Base-by-base conservation (phyloP, 192 early-diverging fungal species). In the Entrophospora sp. region DNA sequence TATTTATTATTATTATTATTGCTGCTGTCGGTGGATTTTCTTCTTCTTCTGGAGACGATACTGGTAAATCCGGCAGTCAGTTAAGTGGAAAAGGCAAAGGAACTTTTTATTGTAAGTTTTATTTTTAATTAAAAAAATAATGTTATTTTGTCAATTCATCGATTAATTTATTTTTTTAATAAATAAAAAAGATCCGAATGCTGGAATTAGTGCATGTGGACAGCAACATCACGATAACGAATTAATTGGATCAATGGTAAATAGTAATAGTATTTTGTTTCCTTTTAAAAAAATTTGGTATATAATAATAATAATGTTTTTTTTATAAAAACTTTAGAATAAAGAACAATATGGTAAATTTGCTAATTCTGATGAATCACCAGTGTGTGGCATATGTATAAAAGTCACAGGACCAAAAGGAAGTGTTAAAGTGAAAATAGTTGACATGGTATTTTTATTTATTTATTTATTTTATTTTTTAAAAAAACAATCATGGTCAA, bases 331-430 rank as follows among this genome's bases (percentile, higher is more conserved):
- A 49, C 34, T 42, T 28, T n/a, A 66, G 64, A 66, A 66, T 40
- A 32, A 48, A 4, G 61, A 75, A 8, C 80, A 83, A 66, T 81
- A 73, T 75, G 82, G 82, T 27, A 24, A 10, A 3, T 78, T 66
- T 61, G 36, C 72, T 1, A 59, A 73, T 45, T 65, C 74, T 8
- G 79, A 71, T 22, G 42, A 74, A 14, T 75, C 74, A 4, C 78
- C 80, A 22, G 77, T 75, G 4, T 84, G 82, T 44, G 80, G 80
- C 64, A 72, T 71, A 42, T 81, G 78, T 61, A 68, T 84, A 20
- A 55, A 64, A 20, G 61, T 84, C 3, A 75, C 68, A 5, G 82
- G 82, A 13, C 75, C 80, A 10, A 69, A 74, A 24, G 82, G 82
- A 27, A 76, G 70, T 4, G 71, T 75, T 30, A 69, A 77, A 51